phyloP scores from a whole-genome alignment of 176 grass and related monocot species.

The Rhynchospora pubera region DNA sequence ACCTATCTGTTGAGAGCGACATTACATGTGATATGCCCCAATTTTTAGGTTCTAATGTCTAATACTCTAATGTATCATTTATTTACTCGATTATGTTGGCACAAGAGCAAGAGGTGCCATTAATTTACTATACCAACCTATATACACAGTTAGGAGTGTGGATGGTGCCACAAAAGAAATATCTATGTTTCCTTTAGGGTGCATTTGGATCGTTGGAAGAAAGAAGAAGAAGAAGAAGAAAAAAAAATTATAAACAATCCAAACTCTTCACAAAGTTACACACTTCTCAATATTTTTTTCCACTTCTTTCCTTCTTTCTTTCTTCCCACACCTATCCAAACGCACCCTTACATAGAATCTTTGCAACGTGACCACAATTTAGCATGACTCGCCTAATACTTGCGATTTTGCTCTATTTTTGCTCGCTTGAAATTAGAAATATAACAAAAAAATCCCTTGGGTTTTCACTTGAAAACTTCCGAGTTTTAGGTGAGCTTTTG shows the following conservation, averaged over 20 bases:
- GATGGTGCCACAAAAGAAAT: background rate
- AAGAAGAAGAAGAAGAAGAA: no score
- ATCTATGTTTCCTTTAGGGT: no score
- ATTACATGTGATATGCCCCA: background rate
- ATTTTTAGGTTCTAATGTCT: background rate
- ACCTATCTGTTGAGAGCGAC: background rate
- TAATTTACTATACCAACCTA: background rate
- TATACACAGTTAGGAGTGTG: background rate
- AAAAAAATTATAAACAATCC: no score
- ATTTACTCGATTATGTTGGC: background rate
- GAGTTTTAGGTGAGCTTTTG: background rate
- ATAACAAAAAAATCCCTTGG: background rate
- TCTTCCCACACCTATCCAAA: no score
- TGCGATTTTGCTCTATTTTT: background rate
- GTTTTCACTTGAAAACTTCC: background rate
- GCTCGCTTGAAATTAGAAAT: background rate
- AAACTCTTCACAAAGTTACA: no score
- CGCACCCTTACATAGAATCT: background rate
- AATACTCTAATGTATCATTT: background rate
- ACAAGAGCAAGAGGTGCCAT: background rate
- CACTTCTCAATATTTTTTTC: no score
- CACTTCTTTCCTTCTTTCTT: no score
- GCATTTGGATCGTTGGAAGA: no score
- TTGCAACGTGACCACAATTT: background rate
- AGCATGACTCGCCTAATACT: background rate